Base-by-base conservation (phyloP, 2,329 filamentous ascomycete species). In the Akanthomyces dipterigenus region DNA sequence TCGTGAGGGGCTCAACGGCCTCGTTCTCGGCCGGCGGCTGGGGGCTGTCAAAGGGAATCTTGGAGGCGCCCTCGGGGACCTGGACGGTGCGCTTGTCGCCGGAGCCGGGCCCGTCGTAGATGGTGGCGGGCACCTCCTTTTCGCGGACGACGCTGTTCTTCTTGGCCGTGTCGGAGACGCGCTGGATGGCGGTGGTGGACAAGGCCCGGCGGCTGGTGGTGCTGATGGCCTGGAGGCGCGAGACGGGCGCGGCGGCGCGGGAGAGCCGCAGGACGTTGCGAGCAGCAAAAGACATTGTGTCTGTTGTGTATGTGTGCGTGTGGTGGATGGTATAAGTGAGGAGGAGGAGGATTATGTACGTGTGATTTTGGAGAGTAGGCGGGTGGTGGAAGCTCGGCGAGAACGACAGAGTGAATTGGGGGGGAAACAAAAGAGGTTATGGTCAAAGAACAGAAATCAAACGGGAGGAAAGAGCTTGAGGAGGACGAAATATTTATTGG, bases 41-140 rank as follows among this genome's bases (percentile, higher is more conserved):
- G 5, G 74, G 72, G 55, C 75, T 75, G 65, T 79, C 72, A 63
- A 75, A 71, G 63, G 79, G 74, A 60, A 78, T 73, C 55, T 76
- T 73, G 62, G 76, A 72, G 62, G 77, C 76, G 45, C 64, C 69
- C 43, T 75, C 72, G 46, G 77, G 71, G 46, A 85, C 82, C 53
- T 80, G 80, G 61, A 85, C 82, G 61, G 77, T 83, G 73, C 79
- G 81, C 71, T 82, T 80, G 68, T 83, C 82, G 61, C 80, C 81
- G 66, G 82, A 79, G 59, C 74, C 69, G 62, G 63, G 71, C 59
- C 74, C 73, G 49, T 70, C 67, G 71, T 84, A 85, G 67, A 82
- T 75, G 24, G 82, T 82, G 60, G 84, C 81, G 31, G 82, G 81
- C 18, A 85, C 74, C 68, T 84, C 80, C 66, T 80, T 81, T 75